phyloP scores from a whole-genome alignment of 139 green algal genomes.

The Volvox africanus region DNA sequence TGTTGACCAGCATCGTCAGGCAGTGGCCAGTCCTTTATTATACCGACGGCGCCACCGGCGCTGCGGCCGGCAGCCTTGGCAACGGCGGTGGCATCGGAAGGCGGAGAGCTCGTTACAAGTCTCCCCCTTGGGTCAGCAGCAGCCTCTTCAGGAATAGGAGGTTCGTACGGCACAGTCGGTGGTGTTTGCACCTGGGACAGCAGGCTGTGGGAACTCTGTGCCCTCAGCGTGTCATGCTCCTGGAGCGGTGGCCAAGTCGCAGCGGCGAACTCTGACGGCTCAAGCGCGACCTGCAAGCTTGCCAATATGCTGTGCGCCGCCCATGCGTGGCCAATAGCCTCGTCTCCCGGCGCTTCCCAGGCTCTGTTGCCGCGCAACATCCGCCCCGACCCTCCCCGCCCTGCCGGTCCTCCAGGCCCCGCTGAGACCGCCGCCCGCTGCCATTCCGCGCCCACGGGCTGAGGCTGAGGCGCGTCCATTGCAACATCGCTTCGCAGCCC shows the following conservation, averaged over 20 bases:
- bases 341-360: not conserved
- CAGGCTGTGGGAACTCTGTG: too few relatives aligned
- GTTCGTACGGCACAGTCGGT: not conserved
- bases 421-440: not conserved
- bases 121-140: too few relatives aligned
- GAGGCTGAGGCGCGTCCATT: not conserved
- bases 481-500: not conserved
- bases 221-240: not conserved
- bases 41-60: not conserved
- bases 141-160: not conserved
- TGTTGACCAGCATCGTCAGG: too few relatives aligned
- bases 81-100: not conserved
- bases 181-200: not conserved
- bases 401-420: not conserved
- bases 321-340: not conserved
- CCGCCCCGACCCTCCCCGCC: not conserved
- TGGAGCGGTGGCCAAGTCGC: not conserved
- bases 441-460: not conserved
- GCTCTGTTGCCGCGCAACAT: not conserved
- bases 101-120: too few relatives aligned
- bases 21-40: slow-evolving; percentile 4
- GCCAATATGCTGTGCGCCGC: slow-evolving; percentile 1
- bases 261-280: not conserved
- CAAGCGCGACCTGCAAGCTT: not conserved
- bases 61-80: not conserved